Base-by-base conservation (phyloP, 495 filamentous ascomycete genomes). In the Echria macrotheca region DNA sequence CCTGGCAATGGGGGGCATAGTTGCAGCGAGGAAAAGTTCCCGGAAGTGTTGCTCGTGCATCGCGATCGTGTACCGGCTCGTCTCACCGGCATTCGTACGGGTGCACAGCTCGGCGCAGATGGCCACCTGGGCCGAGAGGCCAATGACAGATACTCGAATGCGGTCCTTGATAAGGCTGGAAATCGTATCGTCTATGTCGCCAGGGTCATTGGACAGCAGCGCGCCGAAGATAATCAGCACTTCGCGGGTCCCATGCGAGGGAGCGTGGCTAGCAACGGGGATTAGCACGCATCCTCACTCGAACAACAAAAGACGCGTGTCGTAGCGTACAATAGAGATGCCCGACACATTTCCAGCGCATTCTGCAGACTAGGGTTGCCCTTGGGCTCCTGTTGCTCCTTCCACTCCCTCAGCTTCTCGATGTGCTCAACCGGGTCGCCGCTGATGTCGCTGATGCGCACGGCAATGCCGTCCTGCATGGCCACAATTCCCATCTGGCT, bases 181-280 rank as follows among this genome's bases (percentile, higher is more conserved):
- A 61, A 96, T 91, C 1, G 91, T 99, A 55, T 86, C 78, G 62
- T 95, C 88, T 49, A 99, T 96, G 66, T 99, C 94, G 40, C 90
- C 88, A 0, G 93, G 93, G 55, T 99, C 93, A 52, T 82, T 86
- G 24, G 88, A 87, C 14, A 93, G 78, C 1, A 97, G 77, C 23
- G 91, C 93, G 35, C 93, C 94, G 59, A 90, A 95, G 39, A 97
- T 79, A 25, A 99, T 80, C 11, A 99, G 80, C 9, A 95, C 81
- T 64, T 97, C 93, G 47, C 91, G 73, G 2, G 94, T 98, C 28
- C 91, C 91, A 60, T 98, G 93, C 29, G 82, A 86, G 4, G 93
- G 93, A 1, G 91, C 84, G 68, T 97, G 87, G 56, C 86, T 87
- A 58, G n/a, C n/a, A 22, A 14, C 10, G 6, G 9, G 8, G 58